Evolutionary conservation across 2,329 filamentous ascomycete species (phyloP), one percentile per base, ranked within the genome.

Genomic region (Rhynchosporium secalis): DNA sequence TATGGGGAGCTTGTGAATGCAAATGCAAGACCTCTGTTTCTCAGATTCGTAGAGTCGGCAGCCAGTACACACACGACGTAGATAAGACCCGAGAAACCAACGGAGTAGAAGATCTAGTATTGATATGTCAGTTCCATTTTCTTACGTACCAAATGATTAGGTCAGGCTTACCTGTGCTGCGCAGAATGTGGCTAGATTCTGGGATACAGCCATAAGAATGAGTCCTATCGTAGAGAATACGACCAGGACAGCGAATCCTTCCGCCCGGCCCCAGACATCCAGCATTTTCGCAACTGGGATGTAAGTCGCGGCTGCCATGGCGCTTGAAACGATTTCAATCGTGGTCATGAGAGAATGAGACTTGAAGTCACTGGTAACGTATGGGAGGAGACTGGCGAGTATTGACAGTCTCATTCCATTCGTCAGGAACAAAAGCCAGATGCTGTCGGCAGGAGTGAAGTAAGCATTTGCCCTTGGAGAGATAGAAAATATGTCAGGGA

Each of bases 271-370:
- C 78, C 85, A 90, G 41, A 88, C 78, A 75, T 90, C 85, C 57
- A 89, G 79, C 31, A 89, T 78, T 73, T 90, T 90, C 57, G 87
- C 86, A 65, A 88, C 79, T 0, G 86, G 84, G 13, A 89, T 81
- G 71, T 87, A 86, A 59, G 82, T 79, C 15, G 87, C 80, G 38
- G 84, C 87, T 69, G 77, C 76, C 57, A 87, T 82, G 40, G 83
- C 74, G 63, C 75, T 79, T 29, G 83, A 75, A 29, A 88, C 78
- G 62, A 88, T 82, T 49, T 75, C 75, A n/a, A 83, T 81, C 1
- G 83, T 79, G 2, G 81, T 65, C 8, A 69, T 51, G 6, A 69
- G 61, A 10, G 70, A 68, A 47, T 70, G 67, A 2, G 61, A 46
- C 36, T 64, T 28, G 55, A 70, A 72, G 5, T 56, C 58, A 47